Evolutionary conservation across 345 rosid genomes (phyloP).

Genomic region (Nasturtium officinale): DNA sequence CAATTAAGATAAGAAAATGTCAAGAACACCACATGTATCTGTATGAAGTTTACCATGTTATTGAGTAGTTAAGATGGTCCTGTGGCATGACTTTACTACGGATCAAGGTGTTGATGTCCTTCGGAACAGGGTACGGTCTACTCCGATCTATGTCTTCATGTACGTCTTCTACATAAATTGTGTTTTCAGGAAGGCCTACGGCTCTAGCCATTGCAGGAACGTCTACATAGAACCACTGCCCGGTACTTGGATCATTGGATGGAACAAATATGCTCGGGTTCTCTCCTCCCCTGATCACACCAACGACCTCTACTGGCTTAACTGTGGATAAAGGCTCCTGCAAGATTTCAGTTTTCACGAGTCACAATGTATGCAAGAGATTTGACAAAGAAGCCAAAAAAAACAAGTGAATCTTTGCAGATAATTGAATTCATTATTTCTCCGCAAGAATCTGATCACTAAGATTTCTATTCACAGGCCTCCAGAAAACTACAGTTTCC

Average conservation of each 20-base stretch:
- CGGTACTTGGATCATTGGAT: slow-evolving; percentile 69
- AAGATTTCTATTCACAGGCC: background rate
- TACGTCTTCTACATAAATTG: slow-evolving; percentile 73
- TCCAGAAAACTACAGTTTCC: background rate
- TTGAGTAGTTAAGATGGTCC: slow-evolving; percentile 87
- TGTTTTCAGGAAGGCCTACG: slow-evolving; percentile 67
- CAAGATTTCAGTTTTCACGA: slow-evolving; percentile 29
- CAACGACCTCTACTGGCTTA: slow-evolving; percentile 65
- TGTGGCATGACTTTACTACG: slow-evolving; percentile 97
- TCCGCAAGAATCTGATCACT: slow-evolving; percentile 2
- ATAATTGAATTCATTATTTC: slow-evolving; percentile 14
- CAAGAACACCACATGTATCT: background rate
- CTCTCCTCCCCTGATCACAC: slow-evolving; percentile 88
- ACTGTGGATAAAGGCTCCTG: slow-evolving; percentile 50
- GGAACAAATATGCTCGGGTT: slow-evolving; percentile 95
- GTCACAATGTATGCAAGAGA: slow-evolving; percentile 12
- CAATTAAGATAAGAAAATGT: background rate
- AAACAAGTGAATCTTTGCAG: slow-evolving; percentile 3
- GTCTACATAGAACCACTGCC: slow-evolving; percentile 92
- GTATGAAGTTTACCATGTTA: slow-evolving; percentile 71
- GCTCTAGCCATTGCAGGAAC: slow-evolving; percentile 72
- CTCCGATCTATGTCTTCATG: slow-evolving; percentile 71
- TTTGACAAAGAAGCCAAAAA: background rate
- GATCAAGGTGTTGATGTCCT: slow-evolving; percentile 77
- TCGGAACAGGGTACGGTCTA: slow-evolving; percentile 86